Conservation (phyloP, 768 basidiomycete genomes). For the Botryobasidium botryosum region DNA sequence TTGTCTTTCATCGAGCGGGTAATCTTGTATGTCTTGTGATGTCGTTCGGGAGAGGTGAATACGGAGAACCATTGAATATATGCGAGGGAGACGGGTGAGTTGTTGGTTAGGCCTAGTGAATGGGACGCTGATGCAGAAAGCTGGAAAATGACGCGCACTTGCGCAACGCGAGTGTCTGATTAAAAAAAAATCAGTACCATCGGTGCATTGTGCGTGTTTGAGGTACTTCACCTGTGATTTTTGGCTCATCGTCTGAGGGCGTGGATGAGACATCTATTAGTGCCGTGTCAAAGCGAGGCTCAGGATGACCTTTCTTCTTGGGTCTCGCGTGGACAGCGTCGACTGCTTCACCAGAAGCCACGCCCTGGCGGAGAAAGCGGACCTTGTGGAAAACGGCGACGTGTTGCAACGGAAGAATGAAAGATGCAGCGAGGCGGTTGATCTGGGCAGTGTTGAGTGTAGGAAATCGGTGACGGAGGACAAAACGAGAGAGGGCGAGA, state of each 20-base stretch:
- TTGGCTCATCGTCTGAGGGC: background rate
- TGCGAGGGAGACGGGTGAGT: background rate
- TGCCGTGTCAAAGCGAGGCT: conserved; percentile 1
- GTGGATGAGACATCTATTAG: background rate
- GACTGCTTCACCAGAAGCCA: background rate
- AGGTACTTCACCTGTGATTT: background rate
- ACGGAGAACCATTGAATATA: conserved; percentile 3
- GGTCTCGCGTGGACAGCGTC: background rate
- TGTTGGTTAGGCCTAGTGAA: too few relatives aligned
- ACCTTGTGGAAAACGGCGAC: background rate
- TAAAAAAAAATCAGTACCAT: background rate
- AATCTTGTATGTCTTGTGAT: background rate
- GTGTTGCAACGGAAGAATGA: background rate
- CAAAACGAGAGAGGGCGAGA: background rate
- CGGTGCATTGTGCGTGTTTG: background rate
- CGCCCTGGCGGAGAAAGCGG: background rate
- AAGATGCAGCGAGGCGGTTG: background rate
- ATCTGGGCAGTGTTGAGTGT: background rate
- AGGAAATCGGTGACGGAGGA: background rate
- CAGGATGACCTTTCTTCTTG: background rate
- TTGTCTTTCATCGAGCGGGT: background rate
- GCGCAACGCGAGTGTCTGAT: background rate
- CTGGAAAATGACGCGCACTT: background rate
- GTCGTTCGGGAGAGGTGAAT: too few relatives aligned
- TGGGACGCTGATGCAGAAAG: background rate